Conservation (phyloP, 768 basidiomycete species). For the Auricularia sp. region DNA sequence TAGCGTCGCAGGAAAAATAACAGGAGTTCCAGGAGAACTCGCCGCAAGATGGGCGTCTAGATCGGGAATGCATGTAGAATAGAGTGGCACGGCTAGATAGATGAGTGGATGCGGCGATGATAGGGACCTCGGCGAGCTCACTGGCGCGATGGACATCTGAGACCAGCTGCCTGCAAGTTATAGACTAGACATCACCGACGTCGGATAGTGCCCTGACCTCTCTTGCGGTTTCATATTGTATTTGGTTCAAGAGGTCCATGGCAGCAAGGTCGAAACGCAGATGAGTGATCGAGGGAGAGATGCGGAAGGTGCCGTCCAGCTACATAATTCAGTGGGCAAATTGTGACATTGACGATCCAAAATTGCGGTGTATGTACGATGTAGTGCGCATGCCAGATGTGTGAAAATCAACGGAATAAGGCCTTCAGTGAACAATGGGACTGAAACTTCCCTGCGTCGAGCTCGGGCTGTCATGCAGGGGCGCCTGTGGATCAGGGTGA, state of each 20-base stretch:
- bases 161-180: not conserved
- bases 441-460: too few relatives aligned
- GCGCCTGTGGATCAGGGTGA: too few relatives aligned
- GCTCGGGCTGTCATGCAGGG: too few relatives aligned
- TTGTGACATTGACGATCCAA: too few relatives aligned
- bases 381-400: too few relatives aligned
- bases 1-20: constrained; percentile 18
- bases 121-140: not conserved
- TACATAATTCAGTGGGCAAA: too few relatives aligned
- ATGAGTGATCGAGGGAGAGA: too few relatives aligned
- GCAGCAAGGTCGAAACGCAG: not conserved
- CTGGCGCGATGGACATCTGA: not conserved
- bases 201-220: not conserved
- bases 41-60: not conserved
- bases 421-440: too few relatives aligned
- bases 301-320: too few relatives aligned
- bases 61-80: not conserved
- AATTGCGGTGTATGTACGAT: too few relatives aligned
- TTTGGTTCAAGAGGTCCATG: not conserved
- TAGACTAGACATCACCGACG: not conserved
- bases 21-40: not conserved
- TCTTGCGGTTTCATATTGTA: not conserved
- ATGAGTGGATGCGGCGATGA: not conserved
- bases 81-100: not conserved
- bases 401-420: too few relatives aligned